These are phyloP conservation scores for Diaporthe destruens DNA, from an alignment of 2,329 filamentous ascomycete species.

Conservation along the genomic window DNA sequence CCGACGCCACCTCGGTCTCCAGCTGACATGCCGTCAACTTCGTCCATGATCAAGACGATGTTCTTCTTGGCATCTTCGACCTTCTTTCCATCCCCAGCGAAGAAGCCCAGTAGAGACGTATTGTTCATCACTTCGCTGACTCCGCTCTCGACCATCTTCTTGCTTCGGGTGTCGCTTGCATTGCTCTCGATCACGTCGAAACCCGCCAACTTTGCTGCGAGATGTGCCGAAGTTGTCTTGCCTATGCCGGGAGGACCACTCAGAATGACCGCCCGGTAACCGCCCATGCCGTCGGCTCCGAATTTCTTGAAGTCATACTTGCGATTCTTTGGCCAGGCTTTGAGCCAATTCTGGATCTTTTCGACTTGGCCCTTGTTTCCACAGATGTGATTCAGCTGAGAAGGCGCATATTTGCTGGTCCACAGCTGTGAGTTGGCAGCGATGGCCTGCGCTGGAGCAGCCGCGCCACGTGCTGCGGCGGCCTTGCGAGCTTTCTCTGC, in stretches of 20 bases:
- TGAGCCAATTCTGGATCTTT: conserved; percentile 89
- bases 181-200: conserved; percentile 96
- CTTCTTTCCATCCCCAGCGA: conserved; percentile 84
- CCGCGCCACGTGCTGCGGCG: conserved; percentile 58
- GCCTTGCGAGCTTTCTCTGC: conserved; percentile 67
- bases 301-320: conserved; percentile 85
- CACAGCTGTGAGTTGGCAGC: conserved; percentile 77
- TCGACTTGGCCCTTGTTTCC: conserved; percentile 94
- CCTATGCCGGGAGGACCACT: conserved; percentile 96
- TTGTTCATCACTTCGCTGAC: conserved; percentile 94
- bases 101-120: conserved; percentile 91
- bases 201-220: conserved; percentile 91
- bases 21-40: conserved; percentile 98
- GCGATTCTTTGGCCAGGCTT: conserved; percentile 82
- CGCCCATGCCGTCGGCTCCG: conserved; percentile 86
- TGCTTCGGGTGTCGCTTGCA: conserved; percentile 94
- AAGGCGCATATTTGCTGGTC: conserved; percentile 96
- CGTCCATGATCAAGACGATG: conserved; percentile 96
- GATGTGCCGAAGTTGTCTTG: conserved; percentile 96
- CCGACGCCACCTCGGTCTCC: conserved; percentile 96
- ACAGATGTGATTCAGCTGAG: conserved; percentile 87
- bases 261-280: conserved; percentile 90
- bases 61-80: conserved; percentile 89
- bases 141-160: conserved; percentile 91
- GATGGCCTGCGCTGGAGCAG: conserved; percentile 53